A percentile compares a stretch with the other conserved stretches of the same genome.
Evolutionary conservation across 768 basidiomycete species (phyloP).

Genomic region (Trametopsis cervina): DNA sequence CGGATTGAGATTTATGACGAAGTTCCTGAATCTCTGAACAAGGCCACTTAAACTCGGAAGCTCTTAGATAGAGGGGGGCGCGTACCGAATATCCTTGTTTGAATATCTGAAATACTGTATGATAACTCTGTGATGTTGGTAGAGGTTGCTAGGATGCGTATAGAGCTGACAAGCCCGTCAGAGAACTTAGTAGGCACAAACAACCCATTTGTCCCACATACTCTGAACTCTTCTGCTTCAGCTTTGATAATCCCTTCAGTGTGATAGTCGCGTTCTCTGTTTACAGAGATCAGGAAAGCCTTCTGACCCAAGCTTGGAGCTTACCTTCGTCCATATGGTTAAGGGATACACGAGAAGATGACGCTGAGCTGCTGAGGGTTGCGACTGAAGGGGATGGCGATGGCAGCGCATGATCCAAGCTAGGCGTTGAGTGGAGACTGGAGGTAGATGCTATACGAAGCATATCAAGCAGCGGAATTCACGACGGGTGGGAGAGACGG

Average conservation of each 20-base stretch:
- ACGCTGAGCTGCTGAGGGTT: constrained; percentile 30
- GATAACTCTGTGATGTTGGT: constrained; percentile 85
- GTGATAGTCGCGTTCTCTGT: constrained; percentile 77
- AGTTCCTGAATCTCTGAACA: constrained; percentile 77
- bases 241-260: constrained; percentile 38
- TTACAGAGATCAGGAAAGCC: constrained; percentile 6
- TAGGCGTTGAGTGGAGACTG: constrained; percentile 17
- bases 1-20: constrained; percentile 75
- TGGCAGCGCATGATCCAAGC: constrained; percentile 19
- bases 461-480: constrained; percentile 5
- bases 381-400: constrained; percentile 21
- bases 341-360: constrained; percentile 51
- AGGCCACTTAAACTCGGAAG: neutral
- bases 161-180: no score
- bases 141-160: constrained; percentile 70
- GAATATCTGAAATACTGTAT: constrained; percentile 82
- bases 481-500: constrained; percentile 12
- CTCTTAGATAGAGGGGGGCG: neutral
- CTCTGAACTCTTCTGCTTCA: constrained; percentile 61
- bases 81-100: constrained; percentile 86
- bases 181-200: no score
- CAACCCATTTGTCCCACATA: constrained; percentile 40
- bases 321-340: constrained; percentile 60
- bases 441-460: constrained; percentile 10
- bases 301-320: constrained; percentile 17